A percentile compares a stretch with the other conserved stretches of the same genome.
Evolutionary conservation across 140 eudicot species (phyloP).

Genomic region (Bidens hawaiensis): DNA sequence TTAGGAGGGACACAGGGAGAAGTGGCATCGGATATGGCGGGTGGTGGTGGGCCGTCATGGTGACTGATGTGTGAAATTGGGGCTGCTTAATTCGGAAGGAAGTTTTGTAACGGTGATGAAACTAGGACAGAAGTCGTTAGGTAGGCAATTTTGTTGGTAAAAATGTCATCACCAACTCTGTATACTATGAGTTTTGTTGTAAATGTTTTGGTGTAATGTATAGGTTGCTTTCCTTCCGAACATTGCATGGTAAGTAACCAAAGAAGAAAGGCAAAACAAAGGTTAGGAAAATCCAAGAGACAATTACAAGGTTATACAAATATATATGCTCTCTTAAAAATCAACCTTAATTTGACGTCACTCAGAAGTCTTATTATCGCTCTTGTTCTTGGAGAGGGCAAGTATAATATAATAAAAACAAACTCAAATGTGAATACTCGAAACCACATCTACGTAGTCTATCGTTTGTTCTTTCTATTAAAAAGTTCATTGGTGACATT

Average conservation of each 20-base stretch:
- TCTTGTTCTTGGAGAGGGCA: too few species aligned
- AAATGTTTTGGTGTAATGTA: neutral
- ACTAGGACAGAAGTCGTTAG: neutral
- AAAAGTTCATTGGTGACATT: too few species aligned
- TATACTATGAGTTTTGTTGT: neutral
- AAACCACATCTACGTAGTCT: too few species aligned
- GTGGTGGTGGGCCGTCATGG: neutral
- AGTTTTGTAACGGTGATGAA: neutral
- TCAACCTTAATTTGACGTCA: too few species aligned
- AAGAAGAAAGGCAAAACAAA: too few species aligned
- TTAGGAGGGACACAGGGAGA: neutral
- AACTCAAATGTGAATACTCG: too few species aligned
- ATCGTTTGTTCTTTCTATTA: too few species aligned
- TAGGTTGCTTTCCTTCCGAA: neutral
- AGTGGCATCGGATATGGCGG: neutral
- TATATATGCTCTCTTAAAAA: too few species aligned
- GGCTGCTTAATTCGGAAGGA: neutral
- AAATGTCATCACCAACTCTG: neutral
- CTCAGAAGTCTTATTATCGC: too few species aligned
- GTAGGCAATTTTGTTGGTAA: neutral
- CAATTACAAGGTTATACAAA: too few species aligned
- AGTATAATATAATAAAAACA: too few species aligned
- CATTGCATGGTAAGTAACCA: neutral
- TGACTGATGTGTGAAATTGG: neutral
- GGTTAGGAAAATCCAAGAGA: too few species aligned